A percentile compares a stretch with the other conserved stretches of the same genome.
phyloP scores from a whole-genome alignment of 108 stramenopile species.

The Stephanodiscus minutulus region DNA sequence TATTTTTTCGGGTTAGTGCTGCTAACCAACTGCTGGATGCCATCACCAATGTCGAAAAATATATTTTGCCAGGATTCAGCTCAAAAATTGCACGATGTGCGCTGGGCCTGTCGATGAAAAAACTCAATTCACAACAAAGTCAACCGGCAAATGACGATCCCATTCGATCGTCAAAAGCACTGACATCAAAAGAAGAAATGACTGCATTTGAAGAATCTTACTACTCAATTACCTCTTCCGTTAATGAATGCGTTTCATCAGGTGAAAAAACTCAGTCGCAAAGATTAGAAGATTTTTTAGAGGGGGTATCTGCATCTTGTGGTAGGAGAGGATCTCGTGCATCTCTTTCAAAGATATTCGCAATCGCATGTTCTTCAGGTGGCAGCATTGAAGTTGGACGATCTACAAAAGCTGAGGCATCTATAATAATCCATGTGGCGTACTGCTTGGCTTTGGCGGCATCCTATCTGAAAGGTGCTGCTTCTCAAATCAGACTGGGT shows the following conservation, averaged over 20 bases:
- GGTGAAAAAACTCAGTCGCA: slow-evolving; percentile 1
- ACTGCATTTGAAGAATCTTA: slow-evolving; percentile 20
- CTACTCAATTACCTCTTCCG: slow-evolving; percentile 26
- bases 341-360: slow-evolving; percentile 32
- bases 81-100: slow-evolving; percentile 14
- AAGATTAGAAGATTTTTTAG: slow-evolving; percentile 31
- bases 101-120: slow-evolving; percentile 3
- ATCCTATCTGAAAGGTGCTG: slow-evolving; percentile 28
- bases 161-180: slow-evolving; percentile 11
- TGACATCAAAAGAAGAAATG: slow-evolving; percentile 35
- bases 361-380: slow-evolving; percentile 5
- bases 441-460: slow-evolving; percentile 45
- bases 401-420: slow-evolving; percentile 26
- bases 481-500: not conserved
- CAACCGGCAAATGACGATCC: slow-evolving; percentile 7
- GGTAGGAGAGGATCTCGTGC: slow-evolving; percentile 45
- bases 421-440: slow-evolving; percentile 22
- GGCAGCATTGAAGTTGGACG: not conserved
- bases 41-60: slow-evolving; percentile 15
- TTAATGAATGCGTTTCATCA: slow-evolving; percentile 7
- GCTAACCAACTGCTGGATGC: slow-evolving; percentile 9
- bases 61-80: slow-evolving; percentile 34
- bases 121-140: not conserved
- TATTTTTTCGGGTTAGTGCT: not conserved
- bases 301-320: slow-evolving; percentile 34